Base-by-base conservation (phyloP, 306 rosid genomes). In the Bauhinia variegata region DNA sequence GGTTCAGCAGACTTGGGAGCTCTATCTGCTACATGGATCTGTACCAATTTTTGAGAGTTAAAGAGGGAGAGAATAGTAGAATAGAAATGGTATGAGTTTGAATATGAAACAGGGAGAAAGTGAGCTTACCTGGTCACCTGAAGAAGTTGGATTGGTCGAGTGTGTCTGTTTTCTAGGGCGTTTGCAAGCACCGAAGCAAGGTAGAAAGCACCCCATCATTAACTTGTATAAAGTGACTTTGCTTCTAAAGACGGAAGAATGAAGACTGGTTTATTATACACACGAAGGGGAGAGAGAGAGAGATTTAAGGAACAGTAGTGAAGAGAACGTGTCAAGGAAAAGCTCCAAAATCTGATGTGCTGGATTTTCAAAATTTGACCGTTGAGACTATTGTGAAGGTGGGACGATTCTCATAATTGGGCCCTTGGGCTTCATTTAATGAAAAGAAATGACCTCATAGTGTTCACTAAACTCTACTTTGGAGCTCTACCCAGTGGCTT, bases 201-300 rank as follows among this genome's bases (percentile, higher is more conserved):
- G 48, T 39, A 37, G 78, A 87, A 84, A 84, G 88, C 88, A 78
- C 60, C 34, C 79, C 96, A 81, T 89, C 1, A 82, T 84, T 71
- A 72, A 48, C 72, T 46, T 37, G 57, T 37, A 30, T 31, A 74
- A 82, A 74, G 78, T 65, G 41, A 33, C 81, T 80, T 76, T 65
- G 31, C 28, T 44, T 49, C 44, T 18, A 47, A 65, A 68, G 73
- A 60, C 31, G 23, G 41, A 31, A 30, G 11, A n/a, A n/a, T n/a
- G n/a, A 15, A 11, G 60, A 34, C 36, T 30, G 73, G 32, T 42
- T 14, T 47, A 41, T 56, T n/a, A n/a, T n/a, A n/a, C n/a, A 11
- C 12, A 60, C 52, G 10, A n/a, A n/a, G n/a, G n/a, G 36, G 8
- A 15, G 30, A 37, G 38, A 15, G 17, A 15, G 43, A 60, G 28